phyloP scores from a whole-genome alignment of 2,329 filamentous ascomycete genomes.

The Hansfordia pulvinata region DNA sequence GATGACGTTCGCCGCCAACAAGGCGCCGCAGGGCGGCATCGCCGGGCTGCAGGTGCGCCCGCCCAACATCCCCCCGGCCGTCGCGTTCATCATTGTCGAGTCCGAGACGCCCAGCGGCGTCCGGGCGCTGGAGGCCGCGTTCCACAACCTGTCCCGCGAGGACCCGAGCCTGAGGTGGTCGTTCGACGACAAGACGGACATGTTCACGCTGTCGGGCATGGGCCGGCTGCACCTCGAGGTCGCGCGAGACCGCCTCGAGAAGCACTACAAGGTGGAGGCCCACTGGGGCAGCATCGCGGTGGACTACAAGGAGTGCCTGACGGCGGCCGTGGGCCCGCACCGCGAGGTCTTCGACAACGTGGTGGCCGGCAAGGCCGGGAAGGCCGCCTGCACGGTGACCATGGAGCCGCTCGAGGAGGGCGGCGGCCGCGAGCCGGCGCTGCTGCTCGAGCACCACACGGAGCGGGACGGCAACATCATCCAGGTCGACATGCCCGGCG shows the following conservation, averaged over 20 bases:
- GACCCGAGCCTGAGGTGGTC: constrained; percentile 83
- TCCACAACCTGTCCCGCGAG: constrained; percentile 72
- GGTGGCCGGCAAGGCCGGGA: constrained; percentile 67
- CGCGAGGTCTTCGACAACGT: constrained; percentile 61
- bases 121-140: constrained; percentile 61
- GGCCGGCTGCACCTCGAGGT: constrained; percentile 93
- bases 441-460: constrained; percentile 27
- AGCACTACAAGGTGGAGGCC: constrained; percentile 79
- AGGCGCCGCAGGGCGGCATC: constrained; percentile 53
- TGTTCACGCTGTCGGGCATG: constrained; percentile 92
- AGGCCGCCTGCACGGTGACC: constrained; percentile 58
- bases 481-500: constrained; percentile 39
- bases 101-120: constrained; percentile 65
- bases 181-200: constrained; percentile 78
- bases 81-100: constrained; percentile 93
- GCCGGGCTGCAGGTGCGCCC: constrained; percentile 72
- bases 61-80: constrained; percentile 79
- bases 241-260: constrained; percentile 72
- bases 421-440: constrained; percentile 20
- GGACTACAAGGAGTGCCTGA: constrained; percentile 79
- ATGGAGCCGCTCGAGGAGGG: constrained; percentile 46
- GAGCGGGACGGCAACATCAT: constrained; percentile 59
- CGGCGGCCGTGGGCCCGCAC: constrained; percentile 38
- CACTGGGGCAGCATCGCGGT: constrained; percentile 87
- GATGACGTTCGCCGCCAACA: constrained; percentile 52